Conservation (phyloP, 2,329 filamentous ascomycete species). For the Nemania diffusa region DNA sequence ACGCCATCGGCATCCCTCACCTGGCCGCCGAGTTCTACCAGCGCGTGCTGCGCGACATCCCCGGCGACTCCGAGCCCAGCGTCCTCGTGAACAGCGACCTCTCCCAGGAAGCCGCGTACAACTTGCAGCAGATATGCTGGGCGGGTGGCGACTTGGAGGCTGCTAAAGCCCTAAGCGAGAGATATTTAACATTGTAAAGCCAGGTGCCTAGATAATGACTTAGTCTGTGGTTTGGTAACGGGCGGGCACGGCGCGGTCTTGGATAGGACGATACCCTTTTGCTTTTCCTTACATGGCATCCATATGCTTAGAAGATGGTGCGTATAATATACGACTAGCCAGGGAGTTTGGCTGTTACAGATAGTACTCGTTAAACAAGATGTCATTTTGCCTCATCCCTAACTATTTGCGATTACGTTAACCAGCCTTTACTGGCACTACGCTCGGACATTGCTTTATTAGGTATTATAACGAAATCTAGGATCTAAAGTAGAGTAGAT, state of each 20-base stretch:
- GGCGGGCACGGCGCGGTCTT: not conserved
- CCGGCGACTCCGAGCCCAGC: constrained; percentile 27
- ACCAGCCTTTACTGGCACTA: too few relatives aligned
- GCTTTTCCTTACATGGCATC: not conserved
- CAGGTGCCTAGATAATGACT: too few relatives aligned
- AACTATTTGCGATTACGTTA: too few relatives aligned
- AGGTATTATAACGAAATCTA: too few relatives aligned
- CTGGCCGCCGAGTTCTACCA: constrained; percentile 78
- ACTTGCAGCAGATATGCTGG: constrained; percentile 48
- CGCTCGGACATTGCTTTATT: not conserved
- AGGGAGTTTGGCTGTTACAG: too few relatives aligned
- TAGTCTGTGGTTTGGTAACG: not conserved
- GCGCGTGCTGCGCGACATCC: constrained; percentile 56
- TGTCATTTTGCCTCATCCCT: too few relatives aligned
- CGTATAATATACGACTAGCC: not conserved
- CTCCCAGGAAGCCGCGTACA: constrained; percentile 47
- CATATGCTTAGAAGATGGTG: not conserved
- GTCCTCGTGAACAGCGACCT: constrained; percentile 44
- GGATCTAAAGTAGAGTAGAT: too few relatives aligned
- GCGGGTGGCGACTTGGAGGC: constrained; percentile 44
- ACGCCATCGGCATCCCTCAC: constrained; percentile 77
- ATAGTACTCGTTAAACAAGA: too few relatives aligned
- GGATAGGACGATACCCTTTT: constrained; percentile 16
- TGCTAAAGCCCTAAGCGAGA: constrained; percentile 40
- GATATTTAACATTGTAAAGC: constrained; percentile 41